Evolutionary conservation across 2,329 filamentous ascomycete species (phyloP), one percentile per base, ranked within the genome.

Genomic region (Lasiodiplodia theobromae): DNA sequence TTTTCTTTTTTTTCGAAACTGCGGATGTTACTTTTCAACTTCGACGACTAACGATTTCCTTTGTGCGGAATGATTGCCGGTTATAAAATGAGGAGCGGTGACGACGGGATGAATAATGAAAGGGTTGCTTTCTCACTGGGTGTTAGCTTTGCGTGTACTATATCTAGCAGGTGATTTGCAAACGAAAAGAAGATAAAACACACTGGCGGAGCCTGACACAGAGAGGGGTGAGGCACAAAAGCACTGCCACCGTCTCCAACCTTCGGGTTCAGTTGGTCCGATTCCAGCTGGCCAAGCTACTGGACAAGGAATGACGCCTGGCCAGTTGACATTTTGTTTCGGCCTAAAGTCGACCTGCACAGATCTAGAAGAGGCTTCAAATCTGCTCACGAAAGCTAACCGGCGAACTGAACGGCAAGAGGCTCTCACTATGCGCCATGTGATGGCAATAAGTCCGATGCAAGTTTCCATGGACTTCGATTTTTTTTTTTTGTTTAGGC

Each of bases 91-190:
- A 25, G 7, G 44, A 25, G 6, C 21, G 60, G 7, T 37, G 23
- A 64, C 28, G 60, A 64, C 10, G 44, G 47, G 28, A 52, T n/a
- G 60, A 64, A 14, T 64, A 49, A 64, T 64, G 60, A 53, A 21
- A 12, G 10, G 25, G 11, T 34, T 51, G 12, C 28, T 38, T 14
- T 52, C 23, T 52, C 16, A 12, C 7, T 18, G 14, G 10, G 21
- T 28, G 40, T 5, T 34, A 37, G 58, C 58, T 63, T 34, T 51
- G 57, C 44, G 44, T 52, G 60, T 64, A 52, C 47, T 38, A 64
- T 64, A 64, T 28, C 23, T 3, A 52, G 11, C 44, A 34, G 18
- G 8, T 23, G 3, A 34, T 49, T 34, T 28, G 12, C 10, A 44
- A 49, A 49, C 21, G 8, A 28, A 21, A 18, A 34, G 2, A n/a